These are phyloP conservation scores for Ganoderma lingzhi DNA, from an alignment of 1,284 basidiomycete genomes.

Conservation along the genomic window DNA sequence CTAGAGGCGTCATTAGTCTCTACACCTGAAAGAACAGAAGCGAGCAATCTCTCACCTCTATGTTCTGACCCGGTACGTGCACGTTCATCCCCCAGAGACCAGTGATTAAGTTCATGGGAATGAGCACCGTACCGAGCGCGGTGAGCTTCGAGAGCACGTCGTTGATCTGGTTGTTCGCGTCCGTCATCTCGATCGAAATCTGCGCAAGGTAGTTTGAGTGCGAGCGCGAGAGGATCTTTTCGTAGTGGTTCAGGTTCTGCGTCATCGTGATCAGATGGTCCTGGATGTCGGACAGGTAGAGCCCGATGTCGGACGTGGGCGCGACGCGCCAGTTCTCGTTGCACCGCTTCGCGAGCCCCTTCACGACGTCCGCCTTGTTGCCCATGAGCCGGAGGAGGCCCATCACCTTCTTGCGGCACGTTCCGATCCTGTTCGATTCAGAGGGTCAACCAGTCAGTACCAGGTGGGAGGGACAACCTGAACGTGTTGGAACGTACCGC, in stretches of 20 bases:
- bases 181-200: slow-evolving; percentile 99
- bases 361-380: slow-evolving; percentile 99
- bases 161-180: slow-evolving; percentile 99
- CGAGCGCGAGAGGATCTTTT: slow-evolving; percentile 97
- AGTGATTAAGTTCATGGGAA: slow-evolving; percentile 96
- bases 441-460: not conserved
- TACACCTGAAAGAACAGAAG: slow-evolving; percentile 32
- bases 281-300: slow-evolving; percentile 95
- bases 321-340: slow-evolving; percentile 99
- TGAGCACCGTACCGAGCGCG: slow-evolving; percentile 96
- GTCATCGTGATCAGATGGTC: slow-evolving; percentile 99
- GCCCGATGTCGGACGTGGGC: slow-evolving; percentile 96
- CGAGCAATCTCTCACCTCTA: slow-evolving; percentile 46
- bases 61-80: slow-evolving; percentile 87
- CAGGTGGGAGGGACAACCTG: not conserved
- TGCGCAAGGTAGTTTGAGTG: slow-evolving; percentile 99
- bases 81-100: slow-evolving; percentile 95
- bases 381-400: slow-evolving; percentile 96
- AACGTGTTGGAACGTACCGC: slow-evolving; percentile 44
- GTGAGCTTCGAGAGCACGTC: slow-evolving; percentile 99
- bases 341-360: slow-evolving; percentile 96
- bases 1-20: slow-evolving; percentile 23
- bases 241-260: slow-evolving; percentile 98
- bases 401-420: slow-evolving; percentile 99
- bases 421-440: slow-evolving; percentile 78